Percentiles rank a stretch among this genome's conserved stretches.
These are phyloP conservation scores for Fusarium sublunatum DNA, from an alignment of 2,329 filamentous ascomycete genomes.

Conservation along the genomic window DNA sequence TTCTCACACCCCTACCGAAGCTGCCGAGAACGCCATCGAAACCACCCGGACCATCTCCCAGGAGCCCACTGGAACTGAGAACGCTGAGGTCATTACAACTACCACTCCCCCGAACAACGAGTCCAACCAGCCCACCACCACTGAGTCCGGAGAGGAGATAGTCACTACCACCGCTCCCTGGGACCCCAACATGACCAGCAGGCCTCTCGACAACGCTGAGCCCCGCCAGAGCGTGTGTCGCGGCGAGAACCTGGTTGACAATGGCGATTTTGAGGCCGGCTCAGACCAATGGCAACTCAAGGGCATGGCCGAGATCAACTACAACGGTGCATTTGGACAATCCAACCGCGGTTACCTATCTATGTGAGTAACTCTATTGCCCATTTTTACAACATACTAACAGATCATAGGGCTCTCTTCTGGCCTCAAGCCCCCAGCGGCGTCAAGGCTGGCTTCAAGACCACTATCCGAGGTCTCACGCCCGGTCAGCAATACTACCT, in stretches of 20 bases:
- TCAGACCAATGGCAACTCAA: not conserved
- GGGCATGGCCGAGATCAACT: not conserved
- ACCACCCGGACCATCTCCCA: not conserved
- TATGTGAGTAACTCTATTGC: not conserved
- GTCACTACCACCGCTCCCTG: not conserved
- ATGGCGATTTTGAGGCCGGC: constrained; percentile 14
- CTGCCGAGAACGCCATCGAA: not conserved
- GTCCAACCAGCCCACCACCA: not conserved
- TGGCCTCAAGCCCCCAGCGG: constrained; percentile 6
- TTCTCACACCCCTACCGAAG: not conserved
- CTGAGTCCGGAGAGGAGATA: too few relatives aligned
- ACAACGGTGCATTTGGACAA: not conserved
- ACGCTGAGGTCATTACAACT: not conserved
- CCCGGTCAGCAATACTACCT: not conserved
- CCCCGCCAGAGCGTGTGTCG: not conserved
- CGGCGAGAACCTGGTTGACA: not conserved
- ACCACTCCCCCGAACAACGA: not conserved
- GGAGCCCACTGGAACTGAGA: not conserved
- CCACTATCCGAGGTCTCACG: not conserved
- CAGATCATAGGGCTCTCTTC: not conserved
- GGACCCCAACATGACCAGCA: not conserved
- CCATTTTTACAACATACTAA: not conserved
- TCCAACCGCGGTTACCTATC: constrained; percentile 1
- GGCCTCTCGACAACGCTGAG: not conserved
- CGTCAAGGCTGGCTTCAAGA: constrained; percentile 7